phyloP scores from a whole-genome alignment of 2,329 filamentous ascomycete species.

The Cladosporium phlei region DNA sequence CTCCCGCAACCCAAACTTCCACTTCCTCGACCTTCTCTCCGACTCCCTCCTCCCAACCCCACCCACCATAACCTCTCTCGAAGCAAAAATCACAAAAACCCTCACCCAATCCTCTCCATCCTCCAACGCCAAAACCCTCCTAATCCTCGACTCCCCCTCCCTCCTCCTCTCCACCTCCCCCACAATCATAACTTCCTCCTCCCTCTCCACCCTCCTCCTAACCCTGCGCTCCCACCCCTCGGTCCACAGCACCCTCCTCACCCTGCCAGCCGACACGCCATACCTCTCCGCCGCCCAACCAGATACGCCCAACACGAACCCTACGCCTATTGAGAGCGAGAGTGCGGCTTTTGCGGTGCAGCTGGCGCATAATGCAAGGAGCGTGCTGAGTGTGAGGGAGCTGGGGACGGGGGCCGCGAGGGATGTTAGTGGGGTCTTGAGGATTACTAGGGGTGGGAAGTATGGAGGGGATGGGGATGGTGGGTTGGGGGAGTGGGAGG shows the following conservation, averaged over 20 bases:
- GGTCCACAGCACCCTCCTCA: slow-evolving; percentile 62
- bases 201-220: slow-evolving; percentile 29
- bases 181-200: slow-evolving; percentile 21
- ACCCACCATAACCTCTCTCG: slow-evolving; percentile 1
- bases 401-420: slow-evolving; percentile 83
- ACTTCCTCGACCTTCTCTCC: slow-evolving; percentile 66
- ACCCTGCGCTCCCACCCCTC: slow-evolving; percentile 40
- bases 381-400: slow-evolving; percentile 66
- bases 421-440: slow-evolving; percentile 84
- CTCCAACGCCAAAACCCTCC: slow-evolving; percentile 28
- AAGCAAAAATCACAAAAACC: slow-evolving; percentile 8
- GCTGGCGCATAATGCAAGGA: slow-evolving; percentile 69
- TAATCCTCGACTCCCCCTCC: slow-evolving; percentile 44
- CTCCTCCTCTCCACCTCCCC: slow-evolving; percentile 36
- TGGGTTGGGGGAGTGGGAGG: slow-evolving; percentile 57
- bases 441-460: slow-evolving; percentile 60
- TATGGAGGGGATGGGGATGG: slow-evolving; percentile 46
- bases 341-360: slow-evolving; percentile 67
- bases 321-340: slow-evolving; percentile 63
- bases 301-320: slow-evolving; percentile 26
- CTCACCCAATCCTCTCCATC: slow-evolving; percentile 14
- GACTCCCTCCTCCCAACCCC: slow-evolving; percentile 9
- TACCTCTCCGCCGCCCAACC: slow-evolving; percentile 52
- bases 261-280: slow-evolving; percentile 68
- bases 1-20: slow-evolving; percentile 46